These are phyloP conservation scores for Priceomyces carsonii DNA, from an alignment of 805 yeast genomes.

Conservation along the genomic window DNA sequence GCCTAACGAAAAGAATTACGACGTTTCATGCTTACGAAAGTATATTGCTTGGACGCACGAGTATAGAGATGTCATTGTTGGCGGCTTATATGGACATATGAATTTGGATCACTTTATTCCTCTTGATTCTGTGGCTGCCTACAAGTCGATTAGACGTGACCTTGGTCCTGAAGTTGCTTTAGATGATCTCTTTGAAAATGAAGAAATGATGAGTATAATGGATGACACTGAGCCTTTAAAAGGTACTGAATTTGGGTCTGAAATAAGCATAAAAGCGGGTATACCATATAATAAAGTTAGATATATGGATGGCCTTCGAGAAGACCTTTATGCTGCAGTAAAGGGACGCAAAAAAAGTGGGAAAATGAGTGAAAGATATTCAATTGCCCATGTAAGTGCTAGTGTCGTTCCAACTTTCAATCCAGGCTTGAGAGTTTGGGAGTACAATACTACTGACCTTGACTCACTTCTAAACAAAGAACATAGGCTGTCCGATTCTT, in stretches of 20 bases:
- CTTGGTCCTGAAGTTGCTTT: constrained; percentile 7
- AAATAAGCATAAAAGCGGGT: constrained; percentile 50
- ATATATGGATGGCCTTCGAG: constrained; percentile 61
- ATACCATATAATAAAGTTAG: constrained; percentile 65
- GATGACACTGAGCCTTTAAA: constrained; percentile 13
- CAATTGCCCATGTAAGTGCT: constrained; percentile 68
- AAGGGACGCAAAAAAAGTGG: constrained; percentile 48
- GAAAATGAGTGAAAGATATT: constrained; percentile 54
- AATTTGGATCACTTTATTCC: constrained; percentile 85
- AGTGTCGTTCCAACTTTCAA: constrained; percentile 84
- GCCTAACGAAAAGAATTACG: constrained; percentile 77
- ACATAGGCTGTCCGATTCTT: constrained; percentile 40
- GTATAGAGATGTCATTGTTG: constrained; percentile 79
- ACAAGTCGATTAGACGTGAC: constrained; percentile 44
- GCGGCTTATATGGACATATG: constrained; percentile 88
- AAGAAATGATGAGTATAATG: constrained; percentile 15
- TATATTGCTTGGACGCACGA: constrained; percentile 81
- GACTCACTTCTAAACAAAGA: constrained; percentile 1
- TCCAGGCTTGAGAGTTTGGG: constrained; percentile 85
- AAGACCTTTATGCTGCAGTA: constrained; percentile 50
- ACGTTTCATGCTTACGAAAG: constrained; percentile 70
- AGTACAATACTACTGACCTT: constrained; percentile 67
- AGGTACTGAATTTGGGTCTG: background rate
- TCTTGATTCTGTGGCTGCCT: constrained; percentile 68
- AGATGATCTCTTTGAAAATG: constrained; percentile 4